Evolutionary conservation across 495 filamentous ascomycete species (phyloP), one percentile per base, ranked within the genome.

Genomic region (Podospora didyma): DNA sequence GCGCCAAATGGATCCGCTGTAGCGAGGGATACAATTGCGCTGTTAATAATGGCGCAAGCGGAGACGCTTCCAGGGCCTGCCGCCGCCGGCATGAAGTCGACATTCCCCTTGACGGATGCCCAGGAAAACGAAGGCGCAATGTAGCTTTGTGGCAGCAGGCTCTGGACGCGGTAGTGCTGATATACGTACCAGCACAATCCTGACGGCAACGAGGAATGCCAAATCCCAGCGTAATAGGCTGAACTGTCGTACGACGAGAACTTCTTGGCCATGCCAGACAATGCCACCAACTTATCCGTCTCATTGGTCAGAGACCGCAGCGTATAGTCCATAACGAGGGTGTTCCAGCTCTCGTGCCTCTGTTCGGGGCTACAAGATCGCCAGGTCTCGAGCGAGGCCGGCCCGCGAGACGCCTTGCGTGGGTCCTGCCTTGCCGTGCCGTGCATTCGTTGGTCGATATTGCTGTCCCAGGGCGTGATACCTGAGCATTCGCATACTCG

Each of bases 111-210:
- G 44, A 46, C 44, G 12, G 44, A 46, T 22, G 44, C 44, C 44
- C 44, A 46, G 44, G 44, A 46, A 46, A 46, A 46, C 44, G 44
- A 46, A 46, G 44, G 44, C 44, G 44, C 44, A 20, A 46, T 46
- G 44, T 46, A 46, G 44, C 44, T 46, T 20, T 46, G 44, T 46
- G 44, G 44, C 44, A 46, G 44, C 44, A 46, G 44, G 14, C 10
- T 46, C 44, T 22, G 44, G 44, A 46, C 44, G 44, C 44, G 44
- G 44, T 46, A 22, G 44, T 46, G 44, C 44, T 46, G 44, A 20
- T 46, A 46, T 20, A 46, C 44, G 44, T 46, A 46, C 44, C 44
- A 46, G 10, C 16, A 46, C 44, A 46, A 20, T 20, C 44, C 44
- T 0, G 44, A 16, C 44, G 44, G 44, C 17, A 46, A 2, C 19